Evolutionary conservation across 1,284 basidiomycete species (phyloP).

Genomic region (Rhodotorula sp.): DNA sequence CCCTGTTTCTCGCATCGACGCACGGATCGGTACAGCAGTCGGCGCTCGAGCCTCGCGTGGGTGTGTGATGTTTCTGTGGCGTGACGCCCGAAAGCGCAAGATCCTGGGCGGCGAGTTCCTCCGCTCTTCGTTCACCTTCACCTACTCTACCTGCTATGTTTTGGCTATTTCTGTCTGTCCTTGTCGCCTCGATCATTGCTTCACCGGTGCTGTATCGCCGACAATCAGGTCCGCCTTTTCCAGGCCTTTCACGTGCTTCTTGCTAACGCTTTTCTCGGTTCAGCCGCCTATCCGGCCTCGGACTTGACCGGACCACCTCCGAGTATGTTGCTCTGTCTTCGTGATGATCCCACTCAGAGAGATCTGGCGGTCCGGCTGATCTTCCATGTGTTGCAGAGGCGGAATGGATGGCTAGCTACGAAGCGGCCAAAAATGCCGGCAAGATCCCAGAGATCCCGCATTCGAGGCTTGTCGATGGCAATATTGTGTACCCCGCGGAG

Average conservation of each 20-base stretch:
- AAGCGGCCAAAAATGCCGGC: conserved; percentile 19
- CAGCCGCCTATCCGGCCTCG: not conserved
- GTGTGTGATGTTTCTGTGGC: too few relatives aligned
- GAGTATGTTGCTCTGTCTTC: not conserved
- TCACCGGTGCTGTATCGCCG: not conserved
- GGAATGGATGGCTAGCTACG: conserved; percentile 18
- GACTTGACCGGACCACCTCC: conserved; percentile 6
- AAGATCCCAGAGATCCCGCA: conserved; percentile 18
- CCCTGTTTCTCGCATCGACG: too few relatives aligned
- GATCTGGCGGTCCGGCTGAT: not conserved
- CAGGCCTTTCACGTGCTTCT: not conserved
- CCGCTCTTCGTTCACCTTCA: too few relatives aligned
- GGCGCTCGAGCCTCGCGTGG: too few relatives aligned
- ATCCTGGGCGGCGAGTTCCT: too few relatives aligned
- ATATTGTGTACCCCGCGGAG: not conserved
- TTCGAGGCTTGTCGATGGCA: not conserved
- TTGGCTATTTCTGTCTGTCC: not conserved
- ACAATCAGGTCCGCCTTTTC: not conserved
- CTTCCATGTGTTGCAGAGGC: not conserved
- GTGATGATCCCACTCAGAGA: not conserved
- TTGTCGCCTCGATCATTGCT: not conserved
- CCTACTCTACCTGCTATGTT: not conserved
- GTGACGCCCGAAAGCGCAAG: too few relatives aligned
- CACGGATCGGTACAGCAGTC: too few relatives aligned
- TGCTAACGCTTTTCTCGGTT: not conserved